Evolutionary conservation across 2,329 filamentous ascomycete species (phyloP), one percentile per base, ranked within the genome.

Genomic region (Zalaria sp.): DNA sequence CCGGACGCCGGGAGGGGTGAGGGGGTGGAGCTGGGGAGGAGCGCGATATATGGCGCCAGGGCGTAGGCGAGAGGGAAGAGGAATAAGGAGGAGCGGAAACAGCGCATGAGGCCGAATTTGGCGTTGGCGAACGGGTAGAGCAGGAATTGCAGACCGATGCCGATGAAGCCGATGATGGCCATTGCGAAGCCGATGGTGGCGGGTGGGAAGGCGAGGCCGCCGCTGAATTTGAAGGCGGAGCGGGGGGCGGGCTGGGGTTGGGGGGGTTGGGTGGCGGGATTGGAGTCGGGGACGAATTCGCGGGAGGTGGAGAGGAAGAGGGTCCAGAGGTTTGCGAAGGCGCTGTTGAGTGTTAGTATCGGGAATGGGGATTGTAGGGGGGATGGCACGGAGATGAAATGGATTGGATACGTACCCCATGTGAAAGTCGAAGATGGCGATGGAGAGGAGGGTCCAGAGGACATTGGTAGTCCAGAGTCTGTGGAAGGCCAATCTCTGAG

Each of bases 241-340:
- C 53, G 46, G 25, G 35, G 11, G 9, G 26, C 28, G 4, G 44
- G 35, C 3, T 35, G 27, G 8, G 39, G 3, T 43, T 72, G 59
- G 46, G 58, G 49, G 35, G 51, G 46, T 27, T 48, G 35, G 36
- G 58, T 49, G 50, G 42, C 53, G 46, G 51, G 50, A 54, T 53
- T 50, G 68, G 60, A 25, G 29, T 51, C 43, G 7, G 65, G 47
- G 67, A 75, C 46, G 43, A 54, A 60, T 34, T 56, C 52, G 37
- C 79, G 77, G 0, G 81, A 79, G 0, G 81, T 82, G 1, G 83
- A 84, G 37, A 88, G 69, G 58, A 88, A 87, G 39, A 85, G 70
- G 46, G 83, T 83, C 66, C 79, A 84, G 36, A 88, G 72, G 2
- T 80, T 74, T 54, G 83, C 81, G 65, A 86, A 88, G 27, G 81